Percentiles rank a stretch among this genome's conserved stretches.
phyloP scores from a whole-genome alignment of 768 basidiomycete genomes.

The Boletus patriciae region DNA sequence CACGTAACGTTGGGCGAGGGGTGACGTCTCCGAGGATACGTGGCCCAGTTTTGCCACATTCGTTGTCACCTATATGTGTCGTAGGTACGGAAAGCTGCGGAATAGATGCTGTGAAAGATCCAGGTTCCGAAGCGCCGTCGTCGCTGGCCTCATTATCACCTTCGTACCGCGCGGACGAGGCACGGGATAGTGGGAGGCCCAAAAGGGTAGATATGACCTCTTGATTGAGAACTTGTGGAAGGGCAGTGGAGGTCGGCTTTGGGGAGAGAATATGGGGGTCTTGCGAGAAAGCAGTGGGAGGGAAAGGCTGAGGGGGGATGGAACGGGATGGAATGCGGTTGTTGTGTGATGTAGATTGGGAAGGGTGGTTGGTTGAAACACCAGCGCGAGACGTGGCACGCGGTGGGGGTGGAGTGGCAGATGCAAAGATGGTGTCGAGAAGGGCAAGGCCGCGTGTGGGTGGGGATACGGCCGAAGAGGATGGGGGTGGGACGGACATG shows the following conservation, averaged over 20 bases:
- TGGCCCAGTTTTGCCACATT: constrained; percentile 17
- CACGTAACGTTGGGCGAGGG: constrained; percentile 50
- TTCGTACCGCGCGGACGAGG: constrained; percentile 48
- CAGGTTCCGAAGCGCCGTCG: constrained; percentile 36
- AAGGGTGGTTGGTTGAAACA: constrained; percentile 11
- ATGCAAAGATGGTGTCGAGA: constrained; percentile 73
- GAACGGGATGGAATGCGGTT: constrained; percentile 3
- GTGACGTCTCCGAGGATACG: constrained; percentile 53
- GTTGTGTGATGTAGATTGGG: constrained; percentile 11
- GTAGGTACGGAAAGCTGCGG: constrained; percentile 33
- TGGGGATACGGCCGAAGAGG: constrained; percentile 28
- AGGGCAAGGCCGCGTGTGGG: constrained; percentile 55
- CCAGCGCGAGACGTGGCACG: constrained; percentile 19
- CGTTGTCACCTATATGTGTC: constrained; percentile 12
- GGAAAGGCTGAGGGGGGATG: constrained; percentile 10
- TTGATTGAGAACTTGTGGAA: constrained; percentile 68
- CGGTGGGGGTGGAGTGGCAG: constrained; percentile 43
- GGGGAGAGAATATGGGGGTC: constrained; percentile 51
- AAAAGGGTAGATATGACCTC: constrained; percentile 67
- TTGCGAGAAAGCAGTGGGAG: constrained; percentile 27
- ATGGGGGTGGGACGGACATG: constrained; percentile 28
- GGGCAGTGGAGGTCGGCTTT: constrained; percentile 49
- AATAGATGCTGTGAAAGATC: constrained; percentile 44
- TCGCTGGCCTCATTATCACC: constrained; percentile 54
- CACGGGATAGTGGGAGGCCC: constrained; percentile 47